phyloP scores from a whole-genome alignment of 169 alveolate genomes.

The Sarcocystis neurona region DNA sequence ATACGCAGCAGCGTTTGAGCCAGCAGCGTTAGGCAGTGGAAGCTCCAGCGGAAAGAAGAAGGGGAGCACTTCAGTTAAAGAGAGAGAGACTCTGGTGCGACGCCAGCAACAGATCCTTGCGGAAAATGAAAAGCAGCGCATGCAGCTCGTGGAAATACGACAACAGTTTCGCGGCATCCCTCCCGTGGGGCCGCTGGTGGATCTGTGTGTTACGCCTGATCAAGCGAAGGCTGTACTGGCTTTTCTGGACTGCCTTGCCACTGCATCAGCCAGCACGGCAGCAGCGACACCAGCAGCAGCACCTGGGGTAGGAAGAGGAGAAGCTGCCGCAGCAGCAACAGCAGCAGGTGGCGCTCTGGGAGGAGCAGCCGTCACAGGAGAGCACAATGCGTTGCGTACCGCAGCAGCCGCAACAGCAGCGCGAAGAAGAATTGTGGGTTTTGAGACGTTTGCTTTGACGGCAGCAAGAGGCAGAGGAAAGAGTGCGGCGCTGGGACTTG shows the following conservation, averaged over 20 bases:
- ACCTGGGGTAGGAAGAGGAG: constrained; percentile 65
- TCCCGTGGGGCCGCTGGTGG: constrained; percentile 66
- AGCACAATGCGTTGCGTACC: background rate
- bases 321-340: background rate
- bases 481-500: constrained; percentile 96
- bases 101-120: too few species aligned
- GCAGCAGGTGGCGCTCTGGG: background rate
- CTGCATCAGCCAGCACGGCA: constrained; percentile 23
- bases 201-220: constrained; percentile 73
- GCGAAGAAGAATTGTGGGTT: constrained; percentile 22
- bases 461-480: constrained; percentile 99
- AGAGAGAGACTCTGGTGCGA: too few species aligned
- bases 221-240: constrained; percentile 83
- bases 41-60: background rate
- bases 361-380: background rate
- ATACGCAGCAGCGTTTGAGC: constrained; percentile 13
- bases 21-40: background rate
- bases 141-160: constrained; percentile 24
- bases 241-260: constrained; percentile 71
- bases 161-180: constrained; percentile 40
- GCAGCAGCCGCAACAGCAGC: background rate
- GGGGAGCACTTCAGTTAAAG: too few species aligned
- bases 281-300: background rate
- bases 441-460: constrained; percentile 88
- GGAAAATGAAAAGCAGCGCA: background rate